These are phyloP conservation scores for Spiraea crenata DNA, from an alignment of 331 rosid species.

Conservation along the genomic window DNA sequence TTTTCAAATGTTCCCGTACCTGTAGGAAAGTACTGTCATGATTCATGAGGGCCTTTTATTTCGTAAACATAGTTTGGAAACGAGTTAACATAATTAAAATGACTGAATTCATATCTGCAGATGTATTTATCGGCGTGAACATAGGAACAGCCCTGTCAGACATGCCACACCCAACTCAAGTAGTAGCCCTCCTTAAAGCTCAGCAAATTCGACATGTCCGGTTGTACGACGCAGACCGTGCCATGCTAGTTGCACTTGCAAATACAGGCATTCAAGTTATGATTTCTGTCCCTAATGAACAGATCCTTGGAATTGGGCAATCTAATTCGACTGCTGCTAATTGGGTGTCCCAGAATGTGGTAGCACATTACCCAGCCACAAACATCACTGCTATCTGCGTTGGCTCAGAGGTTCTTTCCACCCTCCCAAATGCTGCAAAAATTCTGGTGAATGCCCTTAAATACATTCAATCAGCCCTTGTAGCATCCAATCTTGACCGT, in stretches of 20 bases:
- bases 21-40: too few species aligned
- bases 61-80: too few species aligned
- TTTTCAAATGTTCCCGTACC: neutral
- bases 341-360: slow-evolving; percentile 84
- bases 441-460: slow-evolving; percentile 74
- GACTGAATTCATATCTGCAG: slow-evolving; percentile 29
- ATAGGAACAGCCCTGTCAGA: slow-evolving; percentile 82
- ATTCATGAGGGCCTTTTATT: too few species aligned
- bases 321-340: slow-evolving; percentile 88
- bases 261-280: slow-evolving; percentile 76
- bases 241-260: slow-evolving; percentile 81
- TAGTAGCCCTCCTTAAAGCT: slow-evolving; percentile 73
- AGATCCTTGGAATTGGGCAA: slow-evolving; percentile 82
- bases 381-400: slow-evolving; percentile 83
- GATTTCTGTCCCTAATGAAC: slow-evolving; percentile 77
- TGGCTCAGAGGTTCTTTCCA: slow-evolving; percentile 77
- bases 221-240: slow-evolving; percentile 68
- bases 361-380: slow-evolving; percentile 93
- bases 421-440: slow-evolving; percentile 81
- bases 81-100: neutral
- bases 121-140: slow-evolving; percentile 75
- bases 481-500: slow-evolving; percentile 82
- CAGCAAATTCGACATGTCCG: slow-evolving; percentile 78
- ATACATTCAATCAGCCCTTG: slow-evolving; percentile 76
- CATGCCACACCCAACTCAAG: slow-evolving; percentile 97